Percentiles rank a stretch among this genome's conserved stretches.
phyloP scores from a whole-genome alignment of 352 stramenopile genomes.

The Pythium pyrilobum region DNA sequence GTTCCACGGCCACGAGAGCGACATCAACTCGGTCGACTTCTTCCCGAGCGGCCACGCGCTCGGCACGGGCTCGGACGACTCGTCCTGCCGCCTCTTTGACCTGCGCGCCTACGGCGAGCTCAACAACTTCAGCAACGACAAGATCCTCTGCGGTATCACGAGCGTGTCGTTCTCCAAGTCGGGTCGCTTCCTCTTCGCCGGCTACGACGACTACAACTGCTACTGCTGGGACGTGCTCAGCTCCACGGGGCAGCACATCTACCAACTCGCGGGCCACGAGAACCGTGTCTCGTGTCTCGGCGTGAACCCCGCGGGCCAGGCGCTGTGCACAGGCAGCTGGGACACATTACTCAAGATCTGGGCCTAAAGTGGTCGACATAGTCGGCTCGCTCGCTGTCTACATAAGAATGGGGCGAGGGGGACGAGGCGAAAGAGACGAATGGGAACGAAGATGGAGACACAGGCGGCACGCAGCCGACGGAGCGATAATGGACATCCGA shows the following conservation, averaged over 20 bases:
- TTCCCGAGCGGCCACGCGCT: constrained; percentile 96
- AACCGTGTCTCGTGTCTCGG: constrained; percentile 97
- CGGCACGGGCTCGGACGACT: constrained; percentile 96
- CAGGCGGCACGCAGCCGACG: no score
- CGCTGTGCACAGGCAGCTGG: constrained; percentile 98
- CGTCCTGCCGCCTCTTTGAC: constrained; percentile 96
- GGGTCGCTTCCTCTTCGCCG: constrained; percentile 95
- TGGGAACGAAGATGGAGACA: no score
- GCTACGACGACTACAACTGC: constrained; percentile 98
- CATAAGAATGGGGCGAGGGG: background rate
- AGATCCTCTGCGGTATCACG: constrained; percentile 96
- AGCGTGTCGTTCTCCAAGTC: constrained; percentile 95
- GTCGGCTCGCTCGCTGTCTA: no score
- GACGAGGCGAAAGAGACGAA: background rate
- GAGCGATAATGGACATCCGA: no score
- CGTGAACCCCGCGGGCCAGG: constrained; percentile 93
- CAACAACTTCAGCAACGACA: constrained; percentile 96
- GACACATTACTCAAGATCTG: constrained; percentile 98
- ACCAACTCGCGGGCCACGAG: constrained; percentile 93
- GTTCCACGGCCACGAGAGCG: constrained; percentile 96
- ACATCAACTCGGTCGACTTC: constrained; percentile 99
- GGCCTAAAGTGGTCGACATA: constrained; percentile 73
- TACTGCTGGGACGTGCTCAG: constrained; percentile 97
- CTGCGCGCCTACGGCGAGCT: constrained; percentile 95
- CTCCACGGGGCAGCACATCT: constrained; percentile 85